These are phyloP conservation scores for Cordyceps pruinosa DNA, from an alignment of 2,329 filamentous ascomycete species.

Conservation along the genomic window DNA sequence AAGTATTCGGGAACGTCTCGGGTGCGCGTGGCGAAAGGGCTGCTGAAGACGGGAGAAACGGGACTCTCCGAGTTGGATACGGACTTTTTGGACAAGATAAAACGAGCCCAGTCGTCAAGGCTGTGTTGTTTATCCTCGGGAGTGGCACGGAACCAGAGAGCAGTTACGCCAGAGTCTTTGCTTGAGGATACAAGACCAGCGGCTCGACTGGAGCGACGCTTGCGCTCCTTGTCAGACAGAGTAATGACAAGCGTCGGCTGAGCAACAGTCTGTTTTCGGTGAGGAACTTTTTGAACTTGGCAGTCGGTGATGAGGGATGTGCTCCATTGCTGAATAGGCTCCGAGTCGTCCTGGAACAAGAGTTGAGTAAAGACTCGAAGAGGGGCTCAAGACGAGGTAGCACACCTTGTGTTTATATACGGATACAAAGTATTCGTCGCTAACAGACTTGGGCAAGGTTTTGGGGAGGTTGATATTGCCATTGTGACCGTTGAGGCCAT, in stretches of 20 bases:
- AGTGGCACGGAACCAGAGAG: constrained; percentile 50
- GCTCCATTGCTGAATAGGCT: constrained; percentile 48
- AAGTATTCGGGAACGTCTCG: constrained; percentile 37
- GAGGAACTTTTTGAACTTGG: constrained; percentile 50
- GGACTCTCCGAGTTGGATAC: constrained; percentile 47
- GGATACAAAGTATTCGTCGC: constrained; percentile 42
- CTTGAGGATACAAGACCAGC: constrained; percentile 45
- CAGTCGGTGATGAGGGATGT: constrained; percentile 48
- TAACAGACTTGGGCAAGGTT: constrained; percentile 24
- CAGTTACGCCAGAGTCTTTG: constrained; percentile 42
- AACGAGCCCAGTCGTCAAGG: constrained; percentile 54
- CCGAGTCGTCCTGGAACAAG: constrained; percentile 41
- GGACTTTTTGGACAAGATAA: constrained; percentile 40
- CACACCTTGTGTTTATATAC: constrained; percentile 52
- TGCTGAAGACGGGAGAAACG: constrained; percentile 46
- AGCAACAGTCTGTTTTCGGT: constrained; percentile 55
- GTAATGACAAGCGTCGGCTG: constrained; percentile 54
- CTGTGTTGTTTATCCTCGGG: constrained; percentile 44
- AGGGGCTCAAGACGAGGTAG: background rate
- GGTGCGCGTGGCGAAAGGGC: constrained; percentile 40
- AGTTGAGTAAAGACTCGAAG: constrained; percentile 12
- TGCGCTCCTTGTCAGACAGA: constrained; percentile 54
- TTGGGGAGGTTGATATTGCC: constrained; percentile 32
- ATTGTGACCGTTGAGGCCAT: constrained; percentile 24
- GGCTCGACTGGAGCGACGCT: constrained; percentile 57